Evolutionary conservation across 2,329 filamentous ascomycete genomes (phyloP).

Genomic region (Passalora sequoiae): DNA sequence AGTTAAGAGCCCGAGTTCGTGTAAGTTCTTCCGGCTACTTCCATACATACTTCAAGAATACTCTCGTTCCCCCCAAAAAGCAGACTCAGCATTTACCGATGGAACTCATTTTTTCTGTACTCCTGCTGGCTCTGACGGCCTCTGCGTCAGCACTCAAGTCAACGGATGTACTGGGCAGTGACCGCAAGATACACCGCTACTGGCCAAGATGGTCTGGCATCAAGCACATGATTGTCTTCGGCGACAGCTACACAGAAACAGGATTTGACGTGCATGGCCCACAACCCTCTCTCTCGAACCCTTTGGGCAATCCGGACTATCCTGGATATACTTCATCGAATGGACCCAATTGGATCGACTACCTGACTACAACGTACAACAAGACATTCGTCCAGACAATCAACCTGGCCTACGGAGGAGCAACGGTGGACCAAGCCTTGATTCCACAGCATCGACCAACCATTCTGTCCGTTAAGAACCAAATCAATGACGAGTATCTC

Average conservation of each 20-base stretch:
- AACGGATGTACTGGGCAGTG: not conserved
- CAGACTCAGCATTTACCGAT: no score
- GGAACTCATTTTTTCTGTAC: no score
- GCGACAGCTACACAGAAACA: slow-evolving; percentile 57
- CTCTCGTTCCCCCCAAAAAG: no score
- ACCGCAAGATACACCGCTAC: not conserved
- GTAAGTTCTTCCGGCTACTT: not conserved
- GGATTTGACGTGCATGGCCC: slow-evolving; percentile 51
- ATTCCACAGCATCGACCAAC: slow-evolving; percentile 48
- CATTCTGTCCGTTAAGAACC: slow-evolving; percentile 49
- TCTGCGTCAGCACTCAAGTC: no score
- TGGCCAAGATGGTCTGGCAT: slow-evolving; percentile 4
- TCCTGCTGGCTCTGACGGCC: no score
- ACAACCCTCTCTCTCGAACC: slow-evolving; percentile 51
- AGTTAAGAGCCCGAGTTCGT: no score
- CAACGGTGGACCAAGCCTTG: slow-evolving; percentile 42
- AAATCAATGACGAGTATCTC: slow-evolving; percentile 45
- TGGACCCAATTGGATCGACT: slow-evolving; percentile 55
- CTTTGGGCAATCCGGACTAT: slow-evolving; percentile 57
- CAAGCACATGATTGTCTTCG: slow-evolving; percentile 31
- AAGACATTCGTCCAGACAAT: slow-evolving; percentile 46
- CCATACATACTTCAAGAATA: not conserved
- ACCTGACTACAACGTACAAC: slow-evolving; percentile 44
- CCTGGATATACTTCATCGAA: slow-evolving; percentile 33
- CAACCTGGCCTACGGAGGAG: slow-evolving; percentile 48